Percentiles rank a stretch among this genome's conserved stretches.
These are phyloP conservation scores for Mycosphaerelloides madeirae DNA, from an alignment of 2,329 filamentous ascomycete genomes.

Conservation along the genomic window DNA sequence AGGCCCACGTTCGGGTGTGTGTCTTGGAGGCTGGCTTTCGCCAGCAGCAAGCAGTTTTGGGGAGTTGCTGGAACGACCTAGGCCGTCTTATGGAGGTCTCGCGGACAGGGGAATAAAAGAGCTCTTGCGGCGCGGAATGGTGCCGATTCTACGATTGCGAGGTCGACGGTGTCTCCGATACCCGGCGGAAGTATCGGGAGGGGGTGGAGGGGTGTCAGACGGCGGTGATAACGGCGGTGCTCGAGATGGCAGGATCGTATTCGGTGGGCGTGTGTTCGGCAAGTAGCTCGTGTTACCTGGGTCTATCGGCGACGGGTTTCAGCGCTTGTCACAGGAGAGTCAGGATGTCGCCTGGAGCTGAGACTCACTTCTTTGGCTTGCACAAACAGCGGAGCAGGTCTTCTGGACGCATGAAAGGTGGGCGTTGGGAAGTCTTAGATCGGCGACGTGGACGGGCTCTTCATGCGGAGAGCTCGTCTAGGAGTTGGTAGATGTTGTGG, in stretches of 20 bases:
- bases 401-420: constrained; percentile 76
- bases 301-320: constrained; percentile 41
- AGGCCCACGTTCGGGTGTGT: constrained; percentile 70
- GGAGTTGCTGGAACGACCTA: constrained; percentile 55
- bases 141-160: constrained; percentile 60
- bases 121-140: constrained; percentile 80
- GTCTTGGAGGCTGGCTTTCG: constrained; percentile 71
- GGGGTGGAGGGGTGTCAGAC: constrained; percentile 31
- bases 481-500: background rate
- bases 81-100: constrained; percentile 82
- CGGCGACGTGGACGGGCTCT: constrained; percentile 7
- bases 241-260: too few relatives aligned
- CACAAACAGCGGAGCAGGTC: constrained; percentile 90
- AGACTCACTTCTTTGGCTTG: constrained; percentile 81
- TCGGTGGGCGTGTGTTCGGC: constrained; percentile 12
- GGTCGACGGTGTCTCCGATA: constrained; percentile 77
- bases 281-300: constrained; percentile 61
- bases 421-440: background rate
- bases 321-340: constrained; percentile 5
- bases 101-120: constrained; percentile 77
- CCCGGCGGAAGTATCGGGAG: constrained; percentile 76
- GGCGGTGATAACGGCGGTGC: constrained; percentile 13
- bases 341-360: background rate
- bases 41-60: constrained; percentile 64
- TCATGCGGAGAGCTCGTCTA: constrained; percentile 12